phyloP scores from a whole-genome alignment of 2,329 filamentous ascomycete species.

The Alternaria postmessia region DNA sequence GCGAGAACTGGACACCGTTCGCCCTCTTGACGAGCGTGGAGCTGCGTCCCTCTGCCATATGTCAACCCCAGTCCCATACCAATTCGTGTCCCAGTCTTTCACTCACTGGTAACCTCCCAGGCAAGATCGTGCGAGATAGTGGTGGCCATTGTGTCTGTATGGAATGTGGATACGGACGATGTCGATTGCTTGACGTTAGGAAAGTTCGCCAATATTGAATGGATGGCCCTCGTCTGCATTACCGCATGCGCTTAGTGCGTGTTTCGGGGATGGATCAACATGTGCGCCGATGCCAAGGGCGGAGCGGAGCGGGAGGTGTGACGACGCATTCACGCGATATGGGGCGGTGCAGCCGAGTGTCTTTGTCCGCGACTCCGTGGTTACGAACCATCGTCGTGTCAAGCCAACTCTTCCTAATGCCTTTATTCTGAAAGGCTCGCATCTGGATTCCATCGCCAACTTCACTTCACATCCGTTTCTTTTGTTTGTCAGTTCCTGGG shows the following conservation, averaged over 20 bases:
- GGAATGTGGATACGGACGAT: constrained; percentile 38
- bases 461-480: constrained; percentile 13
- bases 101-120: constrained; percentile 96
- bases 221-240: constrained; percentile 37
- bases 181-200: constrained; percentile 26
- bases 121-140: constrained; percentile 87
- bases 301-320: constrained; percentile 21
- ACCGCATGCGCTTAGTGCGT: constrained; percentile 37
- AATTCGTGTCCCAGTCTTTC: constrained; percentile 11
- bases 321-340: constrained; percentile 22
- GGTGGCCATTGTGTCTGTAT: constrained; percentile 56
- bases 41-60: constrained; percentile 78
- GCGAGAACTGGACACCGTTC: constrained; percentile 88
- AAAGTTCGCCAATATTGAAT: constrained; percentile 35
- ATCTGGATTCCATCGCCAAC: constrained; percentile 14
- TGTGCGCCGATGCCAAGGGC: constrained; percentile 18
- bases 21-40: constrained; percentile 90
- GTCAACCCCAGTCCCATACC: constrained; percentile 22
- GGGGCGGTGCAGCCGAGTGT: constrained; percentile 23
- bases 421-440: constrained; percentile 5
- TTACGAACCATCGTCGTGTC: constrained; percentile 13
- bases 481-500: constrained; percentile 17
- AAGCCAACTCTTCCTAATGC: constrained; percentile 6
- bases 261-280: constrained; percentile 32
- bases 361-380: constrained; percentile 21